Evolutionary conservation across 192 early-diverging fungal genomes (phyloP).

Genomic region (Linnemannia elongata): DNA sequence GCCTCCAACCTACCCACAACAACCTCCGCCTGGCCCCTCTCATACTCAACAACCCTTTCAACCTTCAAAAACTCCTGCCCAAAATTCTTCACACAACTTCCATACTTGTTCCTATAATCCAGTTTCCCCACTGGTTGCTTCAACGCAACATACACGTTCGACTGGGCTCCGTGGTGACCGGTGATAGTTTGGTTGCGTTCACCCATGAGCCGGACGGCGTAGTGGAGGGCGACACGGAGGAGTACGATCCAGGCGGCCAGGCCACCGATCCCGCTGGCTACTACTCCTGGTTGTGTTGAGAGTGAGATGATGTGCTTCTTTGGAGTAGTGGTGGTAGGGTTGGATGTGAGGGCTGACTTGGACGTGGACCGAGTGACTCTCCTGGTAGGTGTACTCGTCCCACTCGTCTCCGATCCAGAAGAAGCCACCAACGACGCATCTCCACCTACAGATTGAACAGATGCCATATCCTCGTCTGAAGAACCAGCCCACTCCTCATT

Average conservation of each 20-base stretch:
- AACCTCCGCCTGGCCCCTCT: conserved; percentile 10
- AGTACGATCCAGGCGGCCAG: conserved; percentile 57
- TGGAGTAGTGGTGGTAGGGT: not conserved
- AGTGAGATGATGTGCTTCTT: conserved; percentile 58
- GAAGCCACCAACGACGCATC: not conserved
- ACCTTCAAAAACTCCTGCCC: conserved; percentile 41
- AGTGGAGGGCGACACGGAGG: conserved; percentile 31
- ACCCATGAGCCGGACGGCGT: conserved; percentile 56
- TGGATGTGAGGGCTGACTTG: not conserved
- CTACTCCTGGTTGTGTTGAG: conserved; percentile 69
- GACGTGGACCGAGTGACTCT: conserved; percentile 32
- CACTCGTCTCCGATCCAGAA: conserved; percentile 15
- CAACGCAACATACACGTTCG: conserved; percentile 63
- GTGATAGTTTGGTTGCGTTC: conserved; percentile 63
- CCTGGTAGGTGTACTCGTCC: not conserved
- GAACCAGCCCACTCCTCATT: conserved; percentile 47
- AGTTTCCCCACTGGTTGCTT: conserved; percentile 28
- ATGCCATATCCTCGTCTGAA: not conserved
- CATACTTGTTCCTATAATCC: conserved; percentile 49
- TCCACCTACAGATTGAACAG: not conserved
- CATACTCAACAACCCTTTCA: conserved; percentile 43
- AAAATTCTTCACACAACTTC: conserved; percentile 18
- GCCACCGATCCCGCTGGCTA: conserved; percentile 63
- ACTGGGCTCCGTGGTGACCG: conserved; percentile 59
- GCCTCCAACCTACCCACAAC: conserved; percentile 35